These are phyloP conservation scores for Russula olivacea DNA, from an alignment of 768 basidiomycete species.

Conservation along the genomic window DNA sequence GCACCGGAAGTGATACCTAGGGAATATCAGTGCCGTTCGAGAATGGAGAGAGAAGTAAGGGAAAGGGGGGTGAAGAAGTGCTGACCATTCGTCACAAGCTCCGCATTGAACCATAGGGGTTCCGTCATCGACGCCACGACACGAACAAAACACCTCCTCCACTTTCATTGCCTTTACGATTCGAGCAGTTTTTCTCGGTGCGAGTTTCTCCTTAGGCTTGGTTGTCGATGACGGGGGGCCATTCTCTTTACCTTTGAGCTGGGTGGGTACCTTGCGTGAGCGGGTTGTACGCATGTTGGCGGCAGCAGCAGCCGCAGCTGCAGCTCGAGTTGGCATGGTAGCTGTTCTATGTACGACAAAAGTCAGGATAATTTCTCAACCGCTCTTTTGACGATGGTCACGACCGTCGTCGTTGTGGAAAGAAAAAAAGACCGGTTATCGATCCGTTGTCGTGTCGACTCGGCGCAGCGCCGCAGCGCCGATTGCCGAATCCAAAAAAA, in stretches of 20 bases:
- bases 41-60: slow-evolving; percentile 1
- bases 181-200: slow-evolving; percentile 19
- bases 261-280: slow-evolving; percentile 8
- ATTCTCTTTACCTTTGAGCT: slow-evolving; percentile 15
- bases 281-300: slow-evolving; percentile 23
- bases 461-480: not conserved
- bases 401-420: not conserved
- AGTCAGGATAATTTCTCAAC: not conserved
- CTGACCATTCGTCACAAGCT: slow-evolving; percentile 63
- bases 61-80: slow-evolving; percentile 1
- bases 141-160: slow-evolving; percentile 45
- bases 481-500: not conserved
- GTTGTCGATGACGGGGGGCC: not conserved
- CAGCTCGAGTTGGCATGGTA: slow-evolving; percentile 18
- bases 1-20: slow-evolving; percentile 77
- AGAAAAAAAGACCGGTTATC: slow-evolving; percentile 10
- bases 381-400: not conserved
- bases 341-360: slow-evolving; percentile 1
- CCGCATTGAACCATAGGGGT: slow-evolving; percentile 73
- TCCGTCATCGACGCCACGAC: slow-evolving; percentile 62
- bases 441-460: slow-evolving; percentile 1
- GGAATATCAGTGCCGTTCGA: not conserved
- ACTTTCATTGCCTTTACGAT: slow-evolving; percentile 19
- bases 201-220: slow-evolving; percentile 19
- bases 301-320: slow-evolving; percentile 7